Evolutionary conservation across 331 rosid genomes (phyloP), one percentile per base, ranked within the genome.

Genomic region (Quercus lobata): DNA sequence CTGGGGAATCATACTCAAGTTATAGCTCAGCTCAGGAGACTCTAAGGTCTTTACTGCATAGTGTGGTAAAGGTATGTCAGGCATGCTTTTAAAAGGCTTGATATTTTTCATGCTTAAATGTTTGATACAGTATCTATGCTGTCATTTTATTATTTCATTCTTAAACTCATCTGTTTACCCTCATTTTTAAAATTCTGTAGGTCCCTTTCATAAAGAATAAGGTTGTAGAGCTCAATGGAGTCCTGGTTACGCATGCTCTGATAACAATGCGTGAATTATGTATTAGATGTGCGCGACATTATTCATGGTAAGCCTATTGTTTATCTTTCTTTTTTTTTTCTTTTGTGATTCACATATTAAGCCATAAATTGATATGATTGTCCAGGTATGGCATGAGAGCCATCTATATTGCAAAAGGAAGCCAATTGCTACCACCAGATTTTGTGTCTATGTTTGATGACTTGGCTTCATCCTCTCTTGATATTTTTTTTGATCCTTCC

Each of bases 381-480:
- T 85, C 76, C 85, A 95, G 99, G 99, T 95, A 95, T 85, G 84
- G 92, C 77, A 91, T 93, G 96, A 90, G 99, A 84, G 99, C 97
- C 73, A 84, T 95, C 83, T 95, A 95, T 87, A 91, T 95, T 69
- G 99, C 97, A 74, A 95, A 95, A 85, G 99, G 99, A 84, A 95
- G 99, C 84, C 83, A 92, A 69, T 82, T 92, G 85, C 99, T 95
- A 71, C 99, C 99, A 17, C 99, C 99, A 62, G 96, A 93, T 83
- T 95, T 95, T 90, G 97, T 87, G 83, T 93, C 99, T 73, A 91
- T 95, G 41, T 95, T 95, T 82, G 99, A 95, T 82, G 99, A 95
- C 84, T 75, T 90, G 82, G 89, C 99, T 79, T 95, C 99, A 24
- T 95, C 99, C 74, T 95, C 99, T 56, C 97, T 95, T 71, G 99